Percentiles rank a stretch among this genome's conserved stretches.
Evolutionary conservation across 108 stramenopile genomes (phyloP).

Genomic region (Skeletonema grethae): DNA sequence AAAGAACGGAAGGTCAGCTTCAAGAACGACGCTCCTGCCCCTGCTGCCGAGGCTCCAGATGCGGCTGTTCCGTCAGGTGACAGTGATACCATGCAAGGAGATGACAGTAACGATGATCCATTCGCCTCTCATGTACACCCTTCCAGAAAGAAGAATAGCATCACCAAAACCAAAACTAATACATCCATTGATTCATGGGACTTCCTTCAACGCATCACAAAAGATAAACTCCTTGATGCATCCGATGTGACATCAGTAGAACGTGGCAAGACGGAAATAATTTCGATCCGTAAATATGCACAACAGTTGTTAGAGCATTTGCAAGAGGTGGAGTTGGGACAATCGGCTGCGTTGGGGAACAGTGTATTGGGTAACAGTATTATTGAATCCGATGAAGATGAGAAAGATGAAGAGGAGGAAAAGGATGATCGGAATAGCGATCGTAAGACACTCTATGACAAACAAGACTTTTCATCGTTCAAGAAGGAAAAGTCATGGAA

Average conservation of each 20-base stretch:
- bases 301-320: slow-evolving; percentile 31
- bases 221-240: slow-evolving; percentile 48
- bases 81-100: too few relatives aligned
- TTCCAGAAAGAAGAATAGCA: too few relatives aligned
- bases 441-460: slow-evolving; percentile 40
- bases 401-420: background rate
- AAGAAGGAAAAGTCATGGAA: slow-evolving; percentile 24
- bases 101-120: too few relatives aligned
- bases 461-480: slow-evolving; percentile 35
- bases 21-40: too few relatives aligned
- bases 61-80: too few relatives aligned
- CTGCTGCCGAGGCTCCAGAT: too few relatives aligned
- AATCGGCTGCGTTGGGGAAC: background rate
- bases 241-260: slow-evolving; percentile 39
- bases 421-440: background rate
- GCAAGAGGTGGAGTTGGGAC: slow-evolving; percentile 6
- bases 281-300: slow-evolving; percentile 29
- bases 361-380: background rate
- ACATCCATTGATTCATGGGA: slow-evolving; percentile 7
- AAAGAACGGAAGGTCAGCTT: too few relatives aligned
- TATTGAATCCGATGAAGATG: slow-evolving; percentile 19
- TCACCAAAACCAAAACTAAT: too few relatives aligned
- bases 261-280: slow-evolving; percentile 27
- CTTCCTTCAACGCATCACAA: slow-evolving; percentile 19
- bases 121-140: too few relatives aligned